Evolutionary conservation across 768 basidiomycete species (phyloP).

Genomic region (Russula virescens): DNA sequence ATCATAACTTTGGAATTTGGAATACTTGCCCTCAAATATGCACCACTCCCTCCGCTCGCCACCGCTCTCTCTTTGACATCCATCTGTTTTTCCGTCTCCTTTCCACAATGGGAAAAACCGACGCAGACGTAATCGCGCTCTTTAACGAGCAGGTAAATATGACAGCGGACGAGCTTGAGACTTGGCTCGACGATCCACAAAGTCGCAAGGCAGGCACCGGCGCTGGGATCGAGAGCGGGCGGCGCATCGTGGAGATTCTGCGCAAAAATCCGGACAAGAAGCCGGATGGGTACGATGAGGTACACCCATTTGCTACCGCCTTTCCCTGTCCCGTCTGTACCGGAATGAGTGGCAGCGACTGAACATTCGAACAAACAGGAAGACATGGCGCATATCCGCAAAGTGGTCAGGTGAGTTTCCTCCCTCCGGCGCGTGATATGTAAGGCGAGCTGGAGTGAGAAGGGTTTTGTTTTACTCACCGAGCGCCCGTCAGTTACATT

Average conservation of each 20-base stretch:
- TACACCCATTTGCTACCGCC: background rate
- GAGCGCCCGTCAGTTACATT: conserved; percentile 26
- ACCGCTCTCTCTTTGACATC: background rate
- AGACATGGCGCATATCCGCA: conserved; percentile 33
- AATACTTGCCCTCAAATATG: too few species aligned
- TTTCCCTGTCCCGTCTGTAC: too few species aligned
- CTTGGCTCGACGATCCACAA: conserved; percentile 31
- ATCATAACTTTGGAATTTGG: too few species aligned
- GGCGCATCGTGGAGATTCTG: conserved; percentile 32
- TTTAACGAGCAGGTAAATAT: conserved; percentile 33
- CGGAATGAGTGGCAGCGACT: too few species aligned
- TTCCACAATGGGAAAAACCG: conserved; percentile 28
- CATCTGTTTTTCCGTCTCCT: background rate
- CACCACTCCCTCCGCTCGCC: too few species aligned
- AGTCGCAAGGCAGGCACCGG: conserved; percentile 32
- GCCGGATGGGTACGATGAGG: conserved; percentile 30
- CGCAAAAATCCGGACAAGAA: conserved; percentile 33
- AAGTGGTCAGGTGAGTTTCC: conserved; percentile 30
- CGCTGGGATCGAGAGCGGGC: conserved; percentile 32
- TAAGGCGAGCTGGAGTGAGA: background rate
- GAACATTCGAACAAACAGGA: conserved; percentile 24
- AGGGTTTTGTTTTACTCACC: background rate
- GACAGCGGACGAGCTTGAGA: too few species aligned
- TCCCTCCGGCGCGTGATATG: too few species aligned
- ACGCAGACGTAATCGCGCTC: conserved; percentile 29